Base-by-base conservation (phyloP, 257 asterid species). In the Cinchona pubescens region DNA sequence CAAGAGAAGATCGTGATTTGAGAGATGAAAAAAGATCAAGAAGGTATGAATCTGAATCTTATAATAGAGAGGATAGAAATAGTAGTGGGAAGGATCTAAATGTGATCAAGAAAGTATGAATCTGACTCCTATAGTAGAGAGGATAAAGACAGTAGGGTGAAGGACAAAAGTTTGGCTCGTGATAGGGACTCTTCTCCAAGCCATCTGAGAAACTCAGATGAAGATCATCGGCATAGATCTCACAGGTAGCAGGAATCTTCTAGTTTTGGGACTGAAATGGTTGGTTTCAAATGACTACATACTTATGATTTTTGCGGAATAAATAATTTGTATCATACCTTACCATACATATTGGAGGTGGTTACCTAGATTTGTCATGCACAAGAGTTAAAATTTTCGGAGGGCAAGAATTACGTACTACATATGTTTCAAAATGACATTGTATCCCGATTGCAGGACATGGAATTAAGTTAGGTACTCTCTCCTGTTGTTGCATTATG, bases 21-120 rank as follows among this genome's bases (percentile, higher is more conserved):
- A 85, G 84, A 70, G 83, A 83, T 56, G 90, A 82, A 55, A 85
- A 75, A 81, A 75, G 88, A 72, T 74, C 85, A 34, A 85, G 85
- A 79, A 87, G 73, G 43, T 56, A 82, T 3, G 90, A 86, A 63
- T 61, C 88, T 48, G 90, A 84, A 71, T 76, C 84, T 3, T 42
- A 74, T 67, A 75, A 63, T 23, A 79, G 80, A 67, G 92, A 77
- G 72, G 82, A 89, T 67, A 80, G 53, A 79, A 81, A 83, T 53
- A n/a, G n/a, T n/a, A n/a, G n/a, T n/a, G n/a, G n/a, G n/a, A n/a
- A n/a, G n/a, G n/a, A n/a, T n/a, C n/a, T n/a, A n/a, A n/a, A n/a
- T n/a, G n/a, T n/a, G n/a, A n/a, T n/a, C n/a, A n/a, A n/a, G n/a
- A n/a, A n/a, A n/a, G n/a, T n/a, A n/a, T n/a, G n/a, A n/a, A n/a